These are phyloP conservation scores for Zygoascus bituminiphila DNA, from an alignment of 805 yeast species.

Conservation along the genomic window DNA sequence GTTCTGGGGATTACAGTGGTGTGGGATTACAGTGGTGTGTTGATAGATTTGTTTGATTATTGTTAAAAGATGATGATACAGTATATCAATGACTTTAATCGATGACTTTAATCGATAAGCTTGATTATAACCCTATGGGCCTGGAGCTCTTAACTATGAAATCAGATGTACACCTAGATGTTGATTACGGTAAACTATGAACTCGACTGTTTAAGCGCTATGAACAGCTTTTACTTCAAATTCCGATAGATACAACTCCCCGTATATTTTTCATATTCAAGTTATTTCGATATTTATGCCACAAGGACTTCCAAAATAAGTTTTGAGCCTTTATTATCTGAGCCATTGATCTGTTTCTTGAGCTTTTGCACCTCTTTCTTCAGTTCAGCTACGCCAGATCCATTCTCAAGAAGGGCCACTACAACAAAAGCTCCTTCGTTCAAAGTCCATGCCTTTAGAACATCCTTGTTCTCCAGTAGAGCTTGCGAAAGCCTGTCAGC, in stretches of 20 bases:
- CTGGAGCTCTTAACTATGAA: too few relatives aligned
- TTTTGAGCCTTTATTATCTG: constrained; percentile 29
- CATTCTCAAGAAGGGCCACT: constrained; percentile 67
- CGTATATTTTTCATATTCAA: neutral
- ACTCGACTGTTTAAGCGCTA: too few relatives aligned
- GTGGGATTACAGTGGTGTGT: neutral
- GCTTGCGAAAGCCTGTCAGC: neutral
- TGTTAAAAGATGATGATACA: too few relatives aligned
- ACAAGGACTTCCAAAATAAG: constrained; percentile 20
- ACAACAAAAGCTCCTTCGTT: constrained; percentile 71
- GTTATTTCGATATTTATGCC: neutral
- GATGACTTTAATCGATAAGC: too few relatives aligned
- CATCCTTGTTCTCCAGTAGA: constrained; percentile 34
- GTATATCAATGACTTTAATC: too few relatives aligned
- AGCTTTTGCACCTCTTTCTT: constrained; percentile 45
- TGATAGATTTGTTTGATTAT: neutral
- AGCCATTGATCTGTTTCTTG: constrained; percentile 20
- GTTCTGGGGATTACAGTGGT: neutral
- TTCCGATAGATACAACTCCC: neutral
- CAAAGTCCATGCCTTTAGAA: constrained; percentile 54
- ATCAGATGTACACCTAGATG: too few relatives aligned
- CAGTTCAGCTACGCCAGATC: constrained; percentile 34
- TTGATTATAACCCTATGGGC: too few relatives aligned
- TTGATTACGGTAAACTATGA: too few relatives aligned
- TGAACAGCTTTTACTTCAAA: too few relatives aligned